phyloP scores from a whole-genome alignment of 441 rosid species.

The Arabidopsis hybrid region DNA sequence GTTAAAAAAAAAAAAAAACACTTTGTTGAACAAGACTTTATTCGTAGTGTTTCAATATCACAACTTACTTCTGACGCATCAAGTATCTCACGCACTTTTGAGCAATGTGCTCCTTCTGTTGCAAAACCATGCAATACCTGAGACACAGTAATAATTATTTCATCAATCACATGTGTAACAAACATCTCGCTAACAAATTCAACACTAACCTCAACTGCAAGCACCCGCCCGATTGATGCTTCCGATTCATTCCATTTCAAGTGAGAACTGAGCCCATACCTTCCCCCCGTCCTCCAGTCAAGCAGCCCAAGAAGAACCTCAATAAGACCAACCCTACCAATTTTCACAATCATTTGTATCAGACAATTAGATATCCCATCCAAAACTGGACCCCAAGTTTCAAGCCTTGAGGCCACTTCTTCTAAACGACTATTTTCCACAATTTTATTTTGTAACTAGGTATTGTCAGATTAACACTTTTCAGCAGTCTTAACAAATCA shows the following conservation, averaged over 20 bases:
- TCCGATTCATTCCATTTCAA: conserved; percentile 99
- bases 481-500: conserved; percentile 1
- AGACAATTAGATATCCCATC: background rate
- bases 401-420: background rate
- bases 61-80: conserved; percentile 89
- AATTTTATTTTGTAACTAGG: background rate
- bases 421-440: conserved; percentile 10
- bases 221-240: conserved; percentile 98
- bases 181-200: background rate
- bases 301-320: conserved; percentile 98
- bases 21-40: background rate
- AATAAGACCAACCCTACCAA: conserved; percentile 90
- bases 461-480: background rate
- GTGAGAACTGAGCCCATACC: conserved; percentile 86
- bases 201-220: conserved; percentile 84
- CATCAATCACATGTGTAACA: conserved; percentile 3
- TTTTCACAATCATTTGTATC: conserved; percentile 19
- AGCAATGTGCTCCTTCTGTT: conserved; percentile 97
- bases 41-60: background rate
- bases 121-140: conserved; percentile 98
- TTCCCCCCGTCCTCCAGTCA: conserved; percentile 99
- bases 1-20: background rate
- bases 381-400: conserved; percentile 6
- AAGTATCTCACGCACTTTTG: conserved; percentile 83
- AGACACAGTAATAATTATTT: conserved; percentile 11